Percentiles rank a stretch among this genome's conserved stretches.
These are phyloP conservation scores for Fusarium transvaalense DNA, from an alignment of 2,329 filamentous ascomycete genomes.

Conservation along the genomic window DNA sequence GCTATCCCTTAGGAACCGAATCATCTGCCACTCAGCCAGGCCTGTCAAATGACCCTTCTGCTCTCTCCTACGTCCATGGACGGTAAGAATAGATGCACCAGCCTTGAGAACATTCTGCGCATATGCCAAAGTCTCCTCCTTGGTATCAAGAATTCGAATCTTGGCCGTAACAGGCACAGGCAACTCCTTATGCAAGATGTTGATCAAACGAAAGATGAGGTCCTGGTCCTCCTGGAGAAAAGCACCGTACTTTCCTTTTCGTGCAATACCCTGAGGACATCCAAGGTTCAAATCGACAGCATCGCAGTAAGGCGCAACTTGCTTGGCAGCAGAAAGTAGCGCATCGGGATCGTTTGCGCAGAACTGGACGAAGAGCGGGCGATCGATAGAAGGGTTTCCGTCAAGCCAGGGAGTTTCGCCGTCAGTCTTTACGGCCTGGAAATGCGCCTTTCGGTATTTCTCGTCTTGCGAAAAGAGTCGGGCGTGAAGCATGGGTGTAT, in stretches of 20 bases:
- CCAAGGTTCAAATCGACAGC: conserved; percentile 96
- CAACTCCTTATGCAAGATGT: conserved; percentile 82
- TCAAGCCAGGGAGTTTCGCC: conserved; percentile 73
- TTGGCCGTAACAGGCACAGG: conserved; percentile 92
- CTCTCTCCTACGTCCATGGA: conserved; percentile 88
- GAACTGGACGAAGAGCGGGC: conserved; percentile 95
- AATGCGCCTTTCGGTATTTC: conserved; percentile 83
- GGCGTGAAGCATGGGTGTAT: conserved; percentile 97
- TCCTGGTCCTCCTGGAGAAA: conserved; percentile 95
- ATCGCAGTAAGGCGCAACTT: conserved; percentile 89
- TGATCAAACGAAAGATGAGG: conserved; percentile 84
- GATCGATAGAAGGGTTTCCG: conserved; percentile 85
- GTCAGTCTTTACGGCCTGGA: conserved; percentile 72
- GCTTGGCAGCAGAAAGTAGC: conserved; percentile 80
- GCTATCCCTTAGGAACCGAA: conserved; percentile 84
- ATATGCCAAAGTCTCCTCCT: conserved; percentile 88
- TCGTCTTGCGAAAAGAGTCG: conserved; percentile 83
- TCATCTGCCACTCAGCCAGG: conserved; percentile 89
- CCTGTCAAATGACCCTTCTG: conserved; percentile 98
- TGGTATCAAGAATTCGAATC: conserved; percentile 88
- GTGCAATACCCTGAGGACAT: conserved; percentile 95
- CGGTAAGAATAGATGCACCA: conserved; percentile 91
- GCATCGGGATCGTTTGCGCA: conserved; percentile 90
- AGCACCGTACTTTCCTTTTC: conserved; percentile 89
- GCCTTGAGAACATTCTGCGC: conserved; percentile 87